Base-by-base conservation (phyloP, 768 basidiomycete genomes). In the Suillus luteus region DNA sequence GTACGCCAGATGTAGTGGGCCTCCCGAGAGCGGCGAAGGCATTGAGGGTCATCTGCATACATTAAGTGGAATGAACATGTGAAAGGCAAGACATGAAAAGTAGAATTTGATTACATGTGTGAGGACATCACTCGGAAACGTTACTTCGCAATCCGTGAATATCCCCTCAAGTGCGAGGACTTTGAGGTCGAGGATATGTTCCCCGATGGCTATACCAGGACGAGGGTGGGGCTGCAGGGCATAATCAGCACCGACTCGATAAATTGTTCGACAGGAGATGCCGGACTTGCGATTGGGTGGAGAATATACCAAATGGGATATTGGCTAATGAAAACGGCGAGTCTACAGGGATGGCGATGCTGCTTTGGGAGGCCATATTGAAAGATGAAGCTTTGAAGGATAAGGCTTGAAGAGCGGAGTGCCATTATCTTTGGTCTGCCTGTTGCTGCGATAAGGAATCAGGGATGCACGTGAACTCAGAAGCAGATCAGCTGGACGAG, bases 271-370 rank as follows among this genome's bases (percentile, higher is more conserved):
- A 52, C 14, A 57, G 19, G 27, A 52, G 27, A 57, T 40, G 35
- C 7, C 33, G 27, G 3, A 61, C 60, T 33, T 61, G 31, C 2
- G 52, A 31, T 51, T 57, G 15, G 17, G 60, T 61, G 11, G 60
- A 61, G 22, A 61, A 61, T 31, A 61, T 54, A 4, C 60, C 60
- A 40, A 61, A 61, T 38, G 60, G 60, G 15, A 61, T 61, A 9
- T 61, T 61, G 17, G 35, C 51, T 48, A 61, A 35, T 35, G 60
- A 61, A 17, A 61, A 61, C 7, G 60, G 60, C 4, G 60, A 61
- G 35, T 61, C 46, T 15, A 33, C 35, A 57, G 60, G 46, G 38
- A 61, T 37, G 14, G n/a, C 51, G 24, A 61, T 22, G 4, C 55
- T 37, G 44, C 46, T 51, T 52, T 35, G 51, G 5, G 51, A 24